phyloP scores from a whole-genome alignment of 2,329 filamentous ascomycete species.

The Coniochaeta pulveracea region DNA sequence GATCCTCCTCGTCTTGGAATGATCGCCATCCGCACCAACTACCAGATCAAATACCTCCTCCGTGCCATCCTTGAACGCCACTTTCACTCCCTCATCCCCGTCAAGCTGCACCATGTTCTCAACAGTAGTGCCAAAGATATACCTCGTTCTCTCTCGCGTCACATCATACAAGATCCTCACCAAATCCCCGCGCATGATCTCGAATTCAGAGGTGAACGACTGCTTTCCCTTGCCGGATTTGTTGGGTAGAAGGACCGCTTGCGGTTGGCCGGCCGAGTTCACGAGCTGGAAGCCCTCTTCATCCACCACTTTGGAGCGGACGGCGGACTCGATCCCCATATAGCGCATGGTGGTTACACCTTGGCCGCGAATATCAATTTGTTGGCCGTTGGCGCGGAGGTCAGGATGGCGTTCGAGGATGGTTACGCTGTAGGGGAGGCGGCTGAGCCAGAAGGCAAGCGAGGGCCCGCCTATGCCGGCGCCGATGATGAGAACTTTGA shows the following conservation, averaged over 20 bases:
- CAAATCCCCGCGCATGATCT: conserved; percentile 49
- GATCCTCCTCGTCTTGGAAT: conserved; percentile 30
- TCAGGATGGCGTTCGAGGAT: conserved; percentile 27
- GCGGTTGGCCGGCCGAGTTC: conserved; percentile 22
- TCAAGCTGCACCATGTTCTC: conserved; percentile 16
- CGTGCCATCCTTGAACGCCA: conserved; percentile 28
- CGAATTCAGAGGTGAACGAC: conserved; percentile 40
- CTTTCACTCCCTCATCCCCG: conserved; percentile 11
- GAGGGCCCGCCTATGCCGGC: conserved; percentile 32
- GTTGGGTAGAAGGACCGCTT: conserved; percentile 28
- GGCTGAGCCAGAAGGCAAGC: conserved; percentile 28
- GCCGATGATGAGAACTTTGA: conserved; percentile 36
- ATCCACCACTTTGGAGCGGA: conserved; percentile 25
- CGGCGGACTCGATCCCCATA: conserved; percentile 25
- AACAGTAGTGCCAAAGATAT: conserved; percentile 16
- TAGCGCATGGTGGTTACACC: conserved; percentile 25
- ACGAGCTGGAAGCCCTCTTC: conserved; percentile 37
- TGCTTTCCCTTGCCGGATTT: conserved; percentile 28
- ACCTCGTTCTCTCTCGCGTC: conserved; percentile 14
- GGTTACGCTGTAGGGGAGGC: conserved; percentile 22
- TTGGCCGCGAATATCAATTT: conserved; percentile 32
- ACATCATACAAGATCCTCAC: conserved; percentile 34
- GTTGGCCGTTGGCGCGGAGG: conserved; percentile 27
- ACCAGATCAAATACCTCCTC: conserved; percentile 35
- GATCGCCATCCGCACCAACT: conserved; percentile 41